phyloP scores from a whole-genome alignment of 2,329 filamentous ascomycete genomes.

The Mollisiaceae sp. region DNA sequence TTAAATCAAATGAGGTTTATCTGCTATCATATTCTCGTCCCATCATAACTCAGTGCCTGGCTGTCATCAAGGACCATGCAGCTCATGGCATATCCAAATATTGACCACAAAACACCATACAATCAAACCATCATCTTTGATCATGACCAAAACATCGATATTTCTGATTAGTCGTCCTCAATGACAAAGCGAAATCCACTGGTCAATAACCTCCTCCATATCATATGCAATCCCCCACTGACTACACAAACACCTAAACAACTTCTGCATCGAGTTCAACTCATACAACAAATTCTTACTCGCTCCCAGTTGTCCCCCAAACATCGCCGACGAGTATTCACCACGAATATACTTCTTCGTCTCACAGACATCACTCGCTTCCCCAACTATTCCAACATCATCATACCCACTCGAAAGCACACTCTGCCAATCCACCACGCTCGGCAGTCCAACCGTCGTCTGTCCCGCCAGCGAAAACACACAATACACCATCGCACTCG shows the following conservation, averaged over 20 bases:
- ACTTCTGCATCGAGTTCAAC: constrained; percentile 52
- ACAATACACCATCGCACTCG: constrained; percentile 49
- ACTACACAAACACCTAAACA: constrained; percentile 49
- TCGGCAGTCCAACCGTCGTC: constrained; percentile 46
- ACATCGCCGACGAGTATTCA: constrained; percentile 32
- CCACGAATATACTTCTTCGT: constrained; percentile 47
- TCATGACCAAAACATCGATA: too few species aligned
- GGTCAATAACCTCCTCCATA: constrained; percentile 50
- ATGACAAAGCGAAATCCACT: constrained; percentile 51
- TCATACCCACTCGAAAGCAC: constrained; percentile 43
- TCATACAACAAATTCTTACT: constrained; percentile 52
- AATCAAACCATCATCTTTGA: too few species aligned
- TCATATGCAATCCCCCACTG: constrained; percentile 53
- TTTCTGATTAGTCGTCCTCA: constrained; percentile 29
- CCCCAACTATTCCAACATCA: constrained; percentile 32
- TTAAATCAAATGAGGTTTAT: neutral
- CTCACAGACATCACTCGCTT: constrained; percentile 34
- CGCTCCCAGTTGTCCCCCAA: constrained; percentile 33
- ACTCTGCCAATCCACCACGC: constrained; percentile 49
- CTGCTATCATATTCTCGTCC: neutral
- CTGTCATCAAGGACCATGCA: too few species aligned
- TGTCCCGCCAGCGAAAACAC: constrained; percentile 48
- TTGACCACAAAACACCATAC: neutral
- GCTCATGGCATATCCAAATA: neutral
- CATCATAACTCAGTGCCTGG: neutral